Evolutionary conservation across 495 filamentous ascomycete genomes (phyloP).

Genomic region (Sordaria brevicollis): DNA sequence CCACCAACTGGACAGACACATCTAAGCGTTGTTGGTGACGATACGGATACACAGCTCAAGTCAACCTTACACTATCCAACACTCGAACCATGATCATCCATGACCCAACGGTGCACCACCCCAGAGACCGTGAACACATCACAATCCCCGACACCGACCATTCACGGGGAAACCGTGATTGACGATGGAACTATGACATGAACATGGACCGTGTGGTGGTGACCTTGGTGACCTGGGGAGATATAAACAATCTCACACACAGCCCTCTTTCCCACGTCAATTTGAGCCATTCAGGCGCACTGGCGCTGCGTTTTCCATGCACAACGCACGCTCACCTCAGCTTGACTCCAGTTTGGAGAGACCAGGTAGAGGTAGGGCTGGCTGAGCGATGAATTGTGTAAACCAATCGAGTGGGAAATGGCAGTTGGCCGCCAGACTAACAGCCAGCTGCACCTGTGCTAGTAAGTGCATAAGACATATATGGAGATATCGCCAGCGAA

Average conservation of each 20-base stretch:
- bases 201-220: not conserved
- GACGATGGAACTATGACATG: not conserved
- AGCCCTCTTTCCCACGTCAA: not conserved
- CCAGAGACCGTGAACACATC: not conserved
- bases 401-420: not conserved
- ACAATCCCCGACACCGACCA: not conserved
- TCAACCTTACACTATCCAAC: not conserved
- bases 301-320: not conserved
- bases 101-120: not conserved
- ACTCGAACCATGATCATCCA: not conserved
- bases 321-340: not conserved
- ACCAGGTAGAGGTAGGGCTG: not conserved
- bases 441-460: not conserved
- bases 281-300: not conserved
- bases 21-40: not conserved
- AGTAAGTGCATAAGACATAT: no score
- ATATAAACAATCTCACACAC: not conserved
- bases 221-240: not conserved
- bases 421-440: not conserved
- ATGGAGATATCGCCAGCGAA: not conserved
- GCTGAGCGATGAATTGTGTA: not conserved
- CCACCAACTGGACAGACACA: not conserved
- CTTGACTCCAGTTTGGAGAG: not conserved
- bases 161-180: not conserved
- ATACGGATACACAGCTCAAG: not conserved